These are phyloP conservation scores for Pterocarpus santalinus DNA, from an alignment of 306 rosid genomes.

Conservation along the genomic window DNA sequence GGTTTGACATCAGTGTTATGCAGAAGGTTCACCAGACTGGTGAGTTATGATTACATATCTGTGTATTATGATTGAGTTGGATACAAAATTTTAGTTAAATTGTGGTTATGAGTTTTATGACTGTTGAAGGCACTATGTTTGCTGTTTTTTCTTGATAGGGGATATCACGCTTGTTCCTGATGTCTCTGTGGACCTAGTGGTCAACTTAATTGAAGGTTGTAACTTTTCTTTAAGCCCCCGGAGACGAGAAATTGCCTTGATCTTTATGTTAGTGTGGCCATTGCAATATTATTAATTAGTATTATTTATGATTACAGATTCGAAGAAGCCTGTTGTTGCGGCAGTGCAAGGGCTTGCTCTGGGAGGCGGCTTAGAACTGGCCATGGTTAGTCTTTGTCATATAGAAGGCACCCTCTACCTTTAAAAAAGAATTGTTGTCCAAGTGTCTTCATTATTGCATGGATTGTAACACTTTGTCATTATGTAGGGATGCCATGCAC, in stretches of 20 bases:
- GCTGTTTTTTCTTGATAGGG: conserved; percentile 61
- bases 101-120: conserved; percentile 21
- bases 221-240: conserved; percentile 24
- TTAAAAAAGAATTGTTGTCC: conserved; percentile 8
- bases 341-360: conserved; percentile 95
- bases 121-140: conserved; percentile 9
- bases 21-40: conserved; percentile 88
- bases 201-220: conserved; percentile 85
- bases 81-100: background rate
- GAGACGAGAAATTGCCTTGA: conserved; percentile 25
- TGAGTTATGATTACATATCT: conserved; percentile 40
- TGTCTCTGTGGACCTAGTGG: conserved; percentile 87
- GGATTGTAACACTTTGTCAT: conserved; percentile 22
- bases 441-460: conserved; percentile 21
- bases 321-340: conserved; percentile 92
- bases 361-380: conserved; percentile 97
- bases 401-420: background rate
- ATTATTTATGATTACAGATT: conserved; percentile 62
- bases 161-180: conserved; percentile 75
- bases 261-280: conserved; percentile 12
- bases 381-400: conserved; percentile 74
- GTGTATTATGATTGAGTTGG: background rate
- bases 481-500: conserved; percentile 92
- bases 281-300: conserved; percentile 32
- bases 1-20: conserved; percentile 93